Evolutionary conservation across 2,329 filamentous ascomycete genomes (phyloP).

Genomic region (Ophiostoma quercus): DNA sequence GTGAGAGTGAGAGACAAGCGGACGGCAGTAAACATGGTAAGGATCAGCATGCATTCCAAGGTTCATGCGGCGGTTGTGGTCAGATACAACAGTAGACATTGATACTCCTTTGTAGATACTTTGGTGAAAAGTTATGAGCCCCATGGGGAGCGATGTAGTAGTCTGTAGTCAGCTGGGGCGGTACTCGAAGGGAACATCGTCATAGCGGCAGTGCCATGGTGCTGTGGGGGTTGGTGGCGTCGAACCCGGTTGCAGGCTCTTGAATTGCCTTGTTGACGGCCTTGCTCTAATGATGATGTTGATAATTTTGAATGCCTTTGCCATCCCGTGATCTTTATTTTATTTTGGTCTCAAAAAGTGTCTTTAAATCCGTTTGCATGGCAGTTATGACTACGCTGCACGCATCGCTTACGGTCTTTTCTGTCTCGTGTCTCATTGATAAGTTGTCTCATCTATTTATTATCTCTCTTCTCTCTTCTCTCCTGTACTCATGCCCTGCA

Average conservation of each 20-base stretch:
- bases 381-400: background rate
- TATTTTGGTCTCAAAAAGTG: background rate
- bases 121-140: background rate
- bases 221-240: background rate
- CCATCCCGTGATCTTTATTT: background rate
- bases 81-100: background rate
- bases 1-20: background rate
- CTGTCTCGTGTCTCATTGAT: background rate
- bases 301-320: background rate
- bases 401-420: background rate
- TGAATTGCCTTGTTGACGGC: background rate
- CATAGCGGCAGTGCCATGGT: background rate
- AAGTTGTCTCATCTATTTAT: background rate
- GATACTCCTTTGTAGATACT: background rate
- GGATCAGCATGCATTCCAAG: constrained; percentile 14
- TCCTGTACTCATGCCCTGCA: background rate
- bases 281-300: no score
- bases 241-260: background rate
- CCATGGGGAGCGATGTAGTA: background rate
- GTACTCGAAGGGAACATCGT: background rate
- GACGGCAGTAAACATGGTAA: background rate
- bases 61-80: background rate
- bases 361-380: background rate
- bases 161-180: background rate
- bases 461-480: background rate